A percentile compares a stretch with the other conserved stretches of the same genome.
phyloP scores from a whole-genome alignment of 257 asterid genomes.

The Scutellaria baicalensis region DNA sequence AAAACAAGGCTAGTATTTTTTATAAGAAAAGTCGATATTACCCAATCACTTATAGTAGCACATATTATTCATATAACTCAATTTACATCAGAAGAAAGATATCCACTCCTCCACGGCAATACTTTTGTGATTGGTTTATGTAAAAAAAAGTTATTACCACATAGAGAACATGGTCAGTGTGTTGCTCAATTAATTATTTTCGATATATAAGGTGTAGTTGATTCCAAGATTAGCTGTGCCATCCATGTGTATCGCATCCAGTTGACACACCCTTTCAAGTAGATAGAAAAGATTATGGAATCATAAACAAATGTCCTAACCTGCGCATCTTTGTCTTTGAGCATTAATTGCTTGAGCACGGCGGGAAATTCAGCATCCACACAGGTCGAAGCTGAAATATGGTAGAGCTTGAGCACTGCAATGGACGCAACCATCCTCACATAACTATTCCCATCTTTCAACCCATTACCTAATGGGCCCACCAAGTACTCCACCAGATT shows the following conservation, averaged over 20 bases:
- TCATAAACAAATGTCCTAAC: slow-evolving; percentile 28
- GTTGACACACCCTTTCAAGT: not conserved
- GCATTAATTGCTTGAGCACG: slow-evolving; percentile 84
- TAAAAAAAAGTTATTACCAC: not conserved
- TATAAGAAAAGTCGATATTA: not conserved
- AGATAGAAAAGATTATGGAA: not conserved
- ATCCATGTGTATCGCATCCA: not conserved
- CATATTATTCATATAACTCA: not conserved
- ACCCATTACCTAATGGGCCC: slow-evolving; percentile 82
- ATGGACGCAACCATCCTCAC: slow-evolving; percentile 87
- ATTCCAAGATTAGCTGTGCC: not conserved
- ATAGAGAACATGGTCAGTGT: not conserved
- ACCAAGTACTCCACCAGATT: slow-evolving; percentile 98
- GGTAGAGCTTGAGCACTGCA: slow-evolving; percentile 91
- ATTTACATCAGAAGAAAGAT: slow-evolving; percentile 6
- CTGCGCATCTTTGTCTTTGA: slow-evolving; percentile 91
- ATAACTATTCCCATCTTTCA: slow-evolving; percentile 84
- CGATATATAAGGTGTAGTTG: not conserved
- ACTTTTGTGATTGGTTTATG: not conserved
- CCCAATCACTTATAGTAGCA: not conserved
- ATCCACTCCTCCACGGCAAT: not conserved
- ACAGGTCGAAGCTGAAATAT: slow-evolving; percentile 78
- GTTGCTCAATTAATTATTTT: not conserved
- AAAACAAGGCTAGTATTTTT: not conserved
- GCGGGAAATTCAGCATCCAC: slow-evolving; percentile 91